Evolutionary conservation across 1,284 basidiomycete species (phyloP).

Genomic region (Wolfiporia cocos): DNA sequence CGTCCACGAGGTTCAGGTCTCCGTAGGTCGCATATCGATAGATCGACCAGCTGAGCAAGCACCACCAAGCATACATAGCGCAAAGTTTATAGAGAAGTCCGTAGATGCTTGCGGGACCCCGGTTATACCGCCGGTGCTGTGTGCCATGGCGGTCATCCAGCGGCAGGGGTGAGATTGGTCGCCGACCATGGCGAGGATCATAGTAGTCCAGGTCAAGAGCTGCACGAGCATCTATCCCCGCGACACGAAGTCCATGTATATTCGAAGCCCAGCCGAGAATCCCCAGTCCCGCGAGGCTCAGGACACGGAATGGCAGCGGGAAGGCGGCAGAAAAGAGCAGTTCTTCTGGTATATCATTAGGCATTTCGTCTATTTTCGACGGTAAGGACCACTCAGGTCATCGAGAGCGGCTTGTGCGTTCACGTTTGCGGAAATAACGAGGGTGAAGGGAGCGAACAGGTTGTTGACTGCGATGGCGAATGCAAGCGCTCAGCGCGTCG

Average conservation of each 20-base stretch:
- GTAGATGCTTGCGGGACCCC: slow-evolving; percentile 40
- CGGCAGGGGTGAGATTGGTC: slow-evolving; percentile 26
- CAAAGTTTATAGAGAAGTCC: slow-evolving; percentile 66
- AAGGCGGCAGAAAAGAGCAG: slow-evolving; percentile 27
- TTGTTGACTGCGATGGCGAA: too few species aligned
- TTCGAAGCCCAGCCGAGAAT: slow-evolving; percentile 59
- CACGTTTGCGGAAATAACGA: too few species aligned
- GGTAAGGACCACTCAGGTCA: too few species aligned
- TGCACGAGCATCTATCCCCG: slow-evolving; percentile 70
- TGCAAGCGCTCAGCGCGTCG: too few species aligned
- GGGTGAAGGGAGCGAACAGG: too few species aligned
- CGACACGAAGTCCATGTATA: slow-evolving; percentile 70
- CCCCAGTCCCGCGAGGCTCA: slow-evolving; percentile 37
- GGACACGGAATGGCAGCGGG: slow-evolving; percentile 31
- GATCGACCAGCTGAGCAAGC: slow-evolving; percentile 56
- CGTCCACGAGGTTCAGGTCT: slow-evolving; percentile 56
- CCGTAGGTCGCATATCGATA: slow-evolving; percentile 58
- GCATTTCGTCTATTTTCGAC: too few species aligned
- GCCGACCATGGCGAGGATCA: slow-evolving; percentile 20
- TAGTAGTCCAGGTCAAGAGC: slow-evolving; percentile 56
- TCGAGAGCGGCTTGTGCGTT: too few species aligned
- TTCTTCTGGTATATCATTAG: slow-evolving; percentile 8
- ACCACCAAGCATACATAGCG: slow-evolving; percentile 50
- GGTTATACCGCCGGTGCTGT: slow-evolving; percentile 27
- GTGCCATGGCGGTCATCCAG: slow-evolving; percentile 19